Percentiles rank a stretch among this genome's conserved stretches.
Evolutionary conservation across 202 grass and related monocot genomes (phyloP).

Genomic region (Eragrostis tef): DNA sequence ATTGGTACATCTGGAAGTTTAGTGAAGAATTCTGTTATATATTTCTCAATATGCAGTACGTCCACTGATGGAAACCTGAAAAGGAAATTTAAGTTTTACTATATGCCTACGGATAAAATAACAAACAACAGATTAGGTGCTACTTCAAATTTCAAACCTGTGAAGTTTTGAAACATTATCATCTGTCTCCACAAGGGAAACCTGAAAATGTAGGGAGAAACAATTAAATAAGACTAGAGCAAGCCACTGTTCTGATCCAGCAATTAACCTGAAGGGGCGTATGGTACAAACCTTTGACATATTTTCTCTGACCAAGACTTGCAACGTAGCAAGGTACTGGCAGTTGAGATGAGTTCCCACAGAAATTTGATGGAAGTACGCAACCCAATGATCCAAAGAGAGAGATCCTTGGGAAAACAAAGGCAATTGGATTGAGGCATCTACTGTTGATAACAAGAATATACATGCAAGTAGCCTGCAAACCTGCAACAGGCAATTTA

Average conservation of each 20-base stretch:
- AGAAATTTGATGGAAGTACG: slow-evolving; percentile 91
- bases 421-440: slow-evolving; percentile 57
- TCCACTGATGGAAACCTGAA: slow-evolving; percentile 59
- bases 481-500: slow-evolving; percentile 52
- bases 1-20: slow-evolving; percentile 77
- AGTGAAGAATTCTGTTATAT: slow-evolving; percentile 69
- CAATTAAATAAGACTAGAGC: slow-evolving; percentile 35
- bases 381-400: slow-evolving; percentile 84
- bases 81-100: slow-evolving; percentile 29
- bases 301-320: slow-evolving; percentile 26
- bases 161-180: slow-evolving; percentile 41
- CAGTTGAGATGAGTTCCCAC: slow-evolving; percentile 67
- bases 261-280: slow-evolving; percentile 12
- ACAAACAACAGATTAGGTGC: slow-evolving; percentile 15
- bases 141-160: slow-evolving; percentile 58
- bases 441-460: slow-evolving; percentile 68
- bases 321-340: slow-evolving; percentile 49
- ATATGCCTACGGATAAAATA: slow-evolving; percentile 31
- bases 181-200: slow-evolving; percentile 24
- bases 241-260: neutral
- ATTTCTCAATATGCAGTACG: slow-evolving; percentile 66
- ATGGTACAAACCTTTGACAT: slow-evolving; percentile 50
- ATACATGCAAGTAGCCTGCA: slow-evolving; percentile 73
- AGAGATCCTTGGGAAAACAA: slow-evolving; percentile 58
- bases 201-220: slow-evolving; percentile 55